phyloP scores from a whole-genome alignment of 345 rosid species.

The Gossypium stocksii region DNA sequence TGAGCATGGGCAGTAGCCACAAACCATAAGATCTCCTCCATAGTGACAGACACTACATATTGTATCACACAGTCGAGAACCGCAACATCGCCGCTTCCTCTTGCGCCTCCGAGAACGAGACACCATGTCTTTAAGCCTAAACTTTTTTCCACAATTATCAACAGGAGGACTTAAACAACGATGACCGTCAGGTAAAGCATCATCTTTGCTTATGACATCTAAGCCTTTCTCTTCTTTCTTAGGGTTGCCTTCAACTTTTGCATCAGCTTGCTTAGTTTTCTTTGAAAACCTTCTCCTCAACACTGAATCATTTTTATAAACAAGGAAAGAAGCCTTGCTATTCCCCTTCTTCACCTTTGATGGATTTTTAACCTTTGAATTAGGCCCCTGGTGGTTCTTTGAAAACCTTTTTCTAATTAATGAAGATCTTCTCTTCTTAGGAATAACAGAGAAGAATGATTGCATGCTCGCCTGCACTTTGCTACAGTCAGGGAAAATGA shows the following conservation, averaged over 20 bases:
- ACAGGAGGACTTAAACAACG: neutral
- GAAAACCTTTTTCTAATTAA: slow-evolving; percentile 13
- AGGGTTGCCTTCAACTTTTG: slow-evolving; percentile 2
- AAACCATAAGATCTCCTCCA: slow-evolving; percentile 29
- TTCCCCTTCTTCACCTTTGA: slow-evolving; percentile 1
- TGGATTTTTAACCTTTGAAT: slow-evolving; percentile 8
- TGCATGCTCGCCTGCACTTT: slow-evolving; percentile 7
- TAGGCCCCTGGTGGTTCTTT: neutral
- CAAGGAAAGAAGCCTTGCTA: slow-evolving; percentile 11
- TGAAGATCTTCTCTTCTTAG: slow-evolving; percentile 16
- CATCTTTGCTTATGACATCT: slow-evolving; percentile 8
- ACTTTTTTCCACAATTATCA: slow-evolving; percentile 16
- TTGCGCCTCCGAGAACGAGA: slow-evolving; percentile 31
- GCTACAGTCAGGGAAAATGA: slow-evolving; percentile 2
- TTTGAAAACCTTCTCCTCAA: slow-evolving; percentile 12
- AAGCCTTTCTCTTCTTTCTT: neutral
- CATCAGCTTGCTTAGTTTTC: slow-evolving; percentile 1
- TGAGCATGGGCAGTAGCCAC: slow-evolving; percentile 29
- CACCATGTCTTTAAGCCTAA: slow-evolving; percentile 28
- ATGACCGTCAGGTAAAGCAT: slow-evolving; percentile 5
- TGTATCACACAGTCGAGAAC: slow-evolving; percentile 23
- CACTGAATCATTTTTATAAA: neutral
- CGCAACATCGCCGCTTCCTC: slow-evolving; percentile 22
- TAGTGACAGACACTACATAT: slow-evolving; percentile 37
- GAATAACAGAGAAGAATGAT: slow-evolving; percentile 8